Conservation (phyloP, 164 flowering plant genomes). For the Nelumbo lutea region DNA sequence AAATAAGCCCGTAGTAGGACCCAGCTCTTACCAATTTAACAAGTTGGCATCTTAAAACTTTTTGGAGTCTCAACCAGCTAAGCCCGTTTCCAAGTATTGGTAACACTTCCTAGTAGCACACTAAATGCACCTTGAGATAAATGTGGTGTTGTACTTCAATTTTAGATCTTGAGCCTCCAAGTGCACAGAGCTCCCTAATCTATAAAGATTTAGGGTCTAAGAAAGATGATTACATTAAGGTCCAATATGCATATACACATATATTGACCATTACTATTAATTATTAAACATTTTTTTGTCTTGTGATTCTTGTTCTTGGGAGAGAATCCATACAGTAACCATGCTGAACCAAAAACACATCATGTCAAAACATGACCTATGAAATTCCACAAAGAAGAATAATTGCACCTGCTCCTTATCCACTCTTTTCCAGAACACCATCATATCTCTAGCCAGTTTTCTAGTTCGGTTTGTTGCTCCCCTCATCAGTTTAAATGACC, state of each 20-base stretch:
- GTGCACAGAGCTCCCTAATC: too few species aligned
- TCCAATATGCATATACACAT: too few species aligned
- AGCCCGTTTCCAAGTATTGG: too few species aligned
- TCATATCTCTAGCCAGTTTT: slow-evolving; percentile 90
- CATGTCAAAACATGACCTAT: slow-evolving; percentile 1
- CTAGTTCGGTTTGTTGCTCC: slow-evolving; percentile 84
- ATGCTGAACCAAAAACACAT: background rate
- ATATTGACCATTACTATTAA: too few species aligned
- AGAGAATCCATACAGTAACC: background rate
- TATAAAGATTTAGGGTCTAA: too few species aligned
- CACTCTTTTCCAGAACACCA: slow-evolving; percentile 87
- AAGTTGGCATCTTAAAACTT: background rate
- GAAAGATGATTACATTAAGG: too few species aligned
- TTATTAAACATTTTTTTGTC: too few species aligned
- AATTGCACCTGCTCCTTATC: slow-evolving; percentile 87
- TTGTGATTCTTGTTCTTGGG: background rate
- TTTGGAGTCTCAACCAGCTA: too few species aligned
- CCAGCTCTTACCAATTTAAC: background rate
- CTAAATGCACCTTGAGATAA: too few species aligned
- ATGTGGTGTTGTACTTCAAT: too few species aligned
- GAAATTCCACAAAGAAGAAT: background rate
- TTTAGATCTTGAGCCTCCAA: too few species aligned
- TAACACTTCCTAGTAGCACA: too few species aligned
- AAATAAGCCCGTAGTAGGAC: background rate
- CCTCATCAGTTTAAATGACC: slow-evolving; percentile 79